Base-by-base conservation (phyloP, 2,329 filamentous ascomycete genomes). In the Clonostachys chloroleuca region DNA sequence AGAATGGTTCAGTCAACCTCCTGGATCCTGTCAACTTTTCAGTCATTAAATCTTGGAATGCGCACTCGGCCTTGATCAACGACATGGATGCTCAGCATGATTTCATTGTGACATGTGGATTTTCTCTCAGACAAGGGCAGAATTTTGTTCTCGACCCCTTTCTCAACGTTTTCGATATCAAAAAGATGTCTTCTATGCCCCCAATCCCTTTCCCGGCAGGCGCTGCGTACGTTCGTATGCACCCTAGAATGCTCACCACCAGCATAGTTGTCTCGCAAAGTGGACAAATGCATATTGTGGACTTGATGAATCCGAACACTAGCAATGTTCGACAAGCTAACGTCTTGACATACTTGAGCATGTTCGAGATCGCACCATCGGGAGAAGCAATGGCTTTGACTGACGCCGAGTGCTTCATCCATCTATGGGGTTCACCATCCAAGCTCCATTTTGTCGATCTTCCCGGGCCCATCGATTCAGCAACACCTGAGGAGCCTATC, bases 51-150 rank as follows among this genome's bases (percentile, higher is more conserved):
- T 83, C 82, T 12, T 99, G 94, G 88, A 89, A 89, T 62, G 91
- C 92, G 1, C 94, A 99, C 61, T 86, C 86, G 2, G 88, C 89
- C 9, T 81, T 84, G 45, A 89, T 99, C 62, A 96, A 90, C 64
- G 92, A 97, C 64, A 96, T 99, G 89, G 94, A 99, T 69, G 90
- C 92, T 9, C 89, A 94, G 61, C 89, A 94, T 59, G 92, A 97
- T 64, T 94, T 94, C 55, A 83, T 99, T 46, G 87, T 97, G 18
- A 97, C 94, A 5, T 99, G 94, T 64, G 94, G 94, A 35, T 95
- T 89, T 67, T 95, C 92, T 2, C 79, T 90, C 20, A 83, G 92
- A 54, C 90, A 92, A 59, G 67, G 70, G 3, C 71, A 74, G 48
- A 83, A 83, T 39, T 87, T 88, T 52, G 91, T 95, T 72, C 81